Evolutionary conservation across 2,329 filamentous ascomycete genomes (phyloP).

Genomic region (Colletotrichum lentis): DNA sequence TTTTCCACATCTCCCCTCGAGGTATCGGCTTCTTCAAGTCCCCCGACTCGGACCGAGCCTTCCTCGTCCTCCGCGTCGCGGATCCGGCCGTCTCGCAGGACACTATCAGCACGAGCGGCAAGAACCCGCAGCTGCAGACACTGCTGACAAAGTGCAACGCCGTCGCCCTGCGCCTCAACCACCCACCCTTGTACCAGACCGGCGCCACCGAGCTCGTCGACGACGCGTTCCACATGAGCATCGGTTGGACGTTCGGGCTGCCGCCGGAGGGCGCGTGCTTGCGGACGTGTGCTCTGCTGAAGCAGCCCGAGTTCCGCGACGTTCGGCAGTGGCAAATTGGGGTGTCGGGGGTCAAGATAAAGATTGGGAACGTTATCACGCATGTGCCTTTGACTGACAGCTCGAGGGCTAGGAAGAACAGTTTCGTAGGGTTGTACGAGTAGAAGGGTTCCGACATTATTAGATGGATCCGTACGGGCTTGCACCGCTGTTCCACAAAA

Average conservation of each 20-base stretch:
- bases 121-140: conserved; percentile 63
- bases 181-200: conserved; percentile 74
- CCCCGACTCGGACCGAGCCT: conserved; percentile 75
- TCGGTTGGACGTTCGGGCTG: conserved; percentile 79
- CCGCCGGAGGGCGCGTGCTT: conserved; percentile 56
- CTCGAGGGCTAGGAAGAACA: neutral
- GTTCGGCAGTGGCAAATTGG: conserved; percentile 57
- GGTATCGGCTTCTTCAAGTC: conserved; percentile 60
- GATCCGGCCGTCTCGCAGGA: conserved; percentile 7
- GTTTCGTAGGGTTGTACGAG: neutral
- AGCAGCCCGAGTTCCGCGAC: conserved; percentile 38
- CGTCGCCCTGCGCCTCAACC: conserved; percentile 65
- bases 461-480: neutral
- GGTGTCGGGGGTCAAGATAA: conserved; percentile 73
- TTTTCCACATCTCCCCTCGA: conserved; percentile 51
- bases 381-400: conserved; percentile 52
- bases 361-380: conserved; percentile 76
- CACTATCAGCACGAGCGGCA: conserved; percentile 43
- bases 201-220: conserved; percentile 40
- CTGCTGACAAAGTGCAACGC: conserved; percentile 75
- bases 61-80: conserved; percentile 78
- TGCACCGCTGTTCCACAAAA: too few relatives aligned
- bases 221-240: conserved; percentile 82
- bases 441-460: neutral
- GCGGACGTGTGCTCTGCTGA: conserved; percentile 48